Conservation (phyloP, 176 grass and related monocot species). For the Oryza brachyantha region DNA sequence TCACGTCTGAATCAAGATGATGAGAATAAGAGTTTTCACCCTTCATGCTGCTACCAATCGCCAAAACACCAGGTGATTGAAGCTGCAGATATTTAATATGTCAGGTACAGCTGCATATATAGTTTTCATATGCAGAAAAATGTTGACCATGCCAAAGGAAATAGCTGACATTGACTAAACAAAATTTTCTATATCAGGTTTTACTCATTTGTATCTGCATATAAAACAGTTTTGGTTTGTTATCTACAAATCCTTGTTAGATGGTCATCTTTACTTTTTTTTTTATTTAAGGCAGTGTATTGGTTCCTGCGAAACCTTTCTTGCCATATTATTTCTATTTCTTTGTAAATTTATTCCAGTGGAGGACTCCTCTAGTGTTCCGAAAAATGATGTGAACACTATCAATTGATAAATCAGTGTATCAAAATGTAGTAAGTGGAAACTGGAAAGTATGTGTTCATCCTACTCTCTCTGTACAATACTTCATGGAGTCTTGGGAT, state of each 20-base stretch:
- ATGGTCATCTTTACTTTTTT: background rate
- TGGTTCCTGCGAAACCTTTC: background rate
- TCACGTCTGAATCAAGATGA: conserved; percentile 97
- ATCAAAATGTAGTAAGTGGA: background rate
- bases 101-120: conserved; percentile 13
- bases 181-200: background rate
- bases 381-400: no score
- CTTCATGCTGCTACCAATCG: conserved; percentile 97
- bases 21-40: conserved; percentile 99
- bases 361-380: background rate
- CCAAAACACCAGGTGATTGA: conserved; percentile 91
- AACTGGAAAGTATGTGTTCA: background rate
- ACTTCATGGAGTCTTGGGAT: background rate
- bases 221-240: background rate
- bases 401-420: background rate
- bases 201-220: background rate
- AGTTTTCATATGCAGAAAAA: conserved; percentile 11
- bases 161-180: conserved; percentile 6
- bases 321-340: background rate
- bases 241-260: background rate
- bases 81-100: conserved; percentile 51
- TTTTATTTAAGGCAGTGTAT: background rate
- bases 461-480: background rate
- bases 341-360: background rate
- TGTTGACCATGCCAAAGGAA: background rate